These are phyloP conservation scores for Fusarium stilboides DNA, from an alignment of 2,329 filamentous ascomycete species.

Conservation along the genomic window DNA sequence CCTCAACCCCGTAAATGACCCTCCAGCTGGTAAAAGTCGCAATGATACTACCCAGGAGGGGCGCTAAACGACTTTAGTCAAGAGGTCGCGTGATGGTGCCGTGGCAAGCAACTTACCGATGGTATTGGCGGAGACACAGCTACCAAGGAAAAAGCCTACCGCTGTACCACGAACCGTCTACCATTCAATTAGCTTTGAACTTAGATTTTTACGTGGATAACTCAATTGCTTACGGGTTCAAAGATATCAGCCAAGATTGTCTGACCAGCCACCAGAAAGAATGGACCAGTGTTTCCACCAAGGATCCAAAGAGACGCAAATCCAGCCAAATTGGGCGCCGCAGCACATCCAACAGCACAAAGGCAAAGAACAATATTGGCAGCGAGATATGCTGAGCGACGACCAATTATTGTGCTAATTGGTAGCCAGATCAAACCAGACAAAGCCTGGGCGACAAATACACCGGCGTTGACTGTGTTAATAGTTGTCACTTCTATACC, in stretches of 20 bases:
- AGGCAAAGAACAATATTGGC: constrained; percentile 42
- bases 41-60: constrained; percentile 48
- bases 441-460: constrained; percentile 46
- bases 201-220: background rate
- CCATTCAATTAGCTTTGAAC: background rate
- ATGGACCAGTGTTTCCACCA: constrained; percentile 47
- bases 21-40: constrained; percentile 50
- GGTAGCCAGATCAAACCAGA: constrained; percentile 48
- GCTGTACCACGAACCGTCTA: constrained; percentile 47
- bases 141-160: constrained; percentile 48
- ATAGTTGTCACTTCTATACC: constrained; percentile 32
- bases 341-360: constrained; percentile 45
- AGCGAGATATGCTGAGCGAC: constrained; percentile 46
- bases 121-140: constrained; percentile 46
- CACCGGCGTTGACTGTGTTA: constrained; percentile 45
- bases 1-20: constrained; percentile 49
- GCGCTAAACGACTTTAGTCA: constrained; percentile 28
- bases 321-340: constrained; percentile 42
- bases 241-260: constrained; percentile 49
- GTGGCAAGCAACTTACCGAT: constrained; percentile 36
- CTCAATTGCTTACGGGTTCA: constrained; percentile 38
- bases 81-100: fast-evolving
- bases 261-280: constrained; percentile 48
- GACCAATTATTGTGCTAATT: constrained; percentile 46
- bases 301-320: constrained; percentile 46